These are phyloP conservation scores for Carex kokanica DNA, from an alignment of 176 grass and related monocot species.

Conservation along the genomic window DNA sequence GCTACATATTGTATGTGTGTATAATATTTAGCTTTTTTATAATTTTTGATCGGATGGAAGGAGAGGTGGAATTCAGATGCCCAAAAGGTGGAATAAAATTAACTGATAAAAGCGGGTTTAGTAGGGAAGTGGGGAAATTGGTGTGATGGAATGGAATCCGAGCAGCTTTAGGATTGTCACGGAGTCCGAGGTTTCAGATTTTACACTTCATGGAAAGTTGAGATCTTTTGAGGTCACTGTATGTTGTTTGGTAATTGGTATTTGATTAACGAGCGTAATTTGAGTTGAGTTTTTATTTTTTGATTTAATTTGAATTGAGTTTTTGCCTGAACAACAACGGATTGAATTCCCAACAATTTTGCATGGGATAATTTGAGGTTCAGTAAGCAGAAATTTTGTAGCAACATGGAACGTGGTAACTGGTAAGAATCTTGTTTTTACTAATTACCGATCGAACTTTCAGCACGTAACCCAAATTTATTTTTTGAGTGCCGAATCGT, in stretches of 20 bases:
- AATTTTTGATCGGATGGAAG: neutral
- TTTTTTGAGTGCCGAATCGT: no score
- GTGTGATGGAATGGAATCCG: conserved; percentile 29
- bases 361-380: no score
- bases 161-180: conserved; percentile 31
- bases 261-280: neutral
- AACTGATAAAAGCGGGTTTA: neutral
- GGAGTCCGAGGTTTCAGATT: conserved; percentile 30
- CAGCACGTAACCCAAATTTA: no score
- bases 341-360: no score
- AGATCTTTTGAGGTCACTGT: conserved; percentile 5
- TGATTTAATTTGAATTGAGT: no score
- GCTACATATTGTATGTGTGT: conserved; percentile 14
- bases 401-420: no score
- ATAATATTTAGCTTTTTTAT: neutral
- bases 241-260: neutral
- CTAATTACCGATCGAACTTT: no score
- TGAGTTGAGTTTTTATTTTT: neutral
- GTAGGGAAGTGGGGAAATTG: conserved; percentile 17
- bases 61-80: conserved; percentile 1
- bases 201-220: neutral
- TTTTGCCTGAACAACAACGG: no score
- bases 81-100: neutral
- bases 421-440: no score
- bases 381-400: no score